Conservation (phyloP, 2,329 filamentous ascomycete species). For the Ilyonectria mors-panacis region DNA sequence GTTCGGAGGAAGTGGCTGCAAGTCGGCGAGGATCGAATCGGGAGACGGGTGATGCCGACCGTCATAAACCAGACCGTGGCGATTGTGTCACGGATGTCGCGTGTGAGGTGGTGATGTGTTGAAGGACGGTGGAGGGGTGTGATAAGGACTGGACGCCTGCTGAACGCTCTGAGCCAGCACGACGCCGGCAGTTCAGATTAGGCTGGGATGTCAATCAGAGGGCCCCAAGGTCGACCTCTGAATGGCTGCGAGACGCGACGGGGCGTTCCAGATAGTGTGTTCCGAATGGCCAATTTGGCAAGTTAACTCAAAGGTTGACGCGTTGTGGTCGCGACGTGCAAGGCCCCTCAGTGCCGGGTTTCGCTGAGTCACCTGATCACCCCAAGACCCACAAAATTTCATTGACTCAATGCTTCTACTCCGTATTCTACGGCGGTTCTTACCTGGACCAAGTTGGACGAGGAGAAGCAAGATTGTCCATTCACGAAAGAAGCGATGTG, state of each 20-base stretch:
- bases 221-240: slow-evolving; percentile 23
- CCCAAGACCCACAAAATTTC: background rate
- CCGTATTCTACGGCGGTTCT: background rate
- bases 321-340: slow-evolving; percentile 39
- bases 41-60: slow-evolving; percentile 50
- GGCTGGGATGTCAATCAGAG: slow-evolving; percentile 12
- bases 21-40: slow-evolving; percentile 56
- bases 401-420: background rate
- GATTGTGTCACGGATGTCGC: slow-evolving; percentile 2
- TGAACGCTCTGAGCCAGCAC: background rate
- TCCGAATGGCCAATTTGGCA: slow-evolving; percentile 26
- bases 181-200: background rate
- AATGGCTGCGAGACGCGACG: slow-evolving; percentile 38
- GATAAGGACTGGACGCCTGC: slow-evolving; percentile 10
- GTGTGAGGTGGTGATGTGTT: background rate
- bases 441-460: background rate
- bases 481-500: background rate
- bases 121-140: slow-evolving; percentile 9
- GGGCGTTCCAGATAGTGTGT: slow-evolving; percentile 12
- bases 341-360: slow-evolving; percentile 19
- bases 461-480: background rate
- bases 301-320: slow-evolving; percentile 35
- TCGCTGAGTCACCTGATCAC: slow-evolving; percentile 43
- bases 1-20: slow-evolving; percentile 45
- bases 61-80: slow-evolving; percentile 52